phyloP scores from a whole-genome alignment of 345 rosid species.

The Noccaea caerulescens region DNA sequence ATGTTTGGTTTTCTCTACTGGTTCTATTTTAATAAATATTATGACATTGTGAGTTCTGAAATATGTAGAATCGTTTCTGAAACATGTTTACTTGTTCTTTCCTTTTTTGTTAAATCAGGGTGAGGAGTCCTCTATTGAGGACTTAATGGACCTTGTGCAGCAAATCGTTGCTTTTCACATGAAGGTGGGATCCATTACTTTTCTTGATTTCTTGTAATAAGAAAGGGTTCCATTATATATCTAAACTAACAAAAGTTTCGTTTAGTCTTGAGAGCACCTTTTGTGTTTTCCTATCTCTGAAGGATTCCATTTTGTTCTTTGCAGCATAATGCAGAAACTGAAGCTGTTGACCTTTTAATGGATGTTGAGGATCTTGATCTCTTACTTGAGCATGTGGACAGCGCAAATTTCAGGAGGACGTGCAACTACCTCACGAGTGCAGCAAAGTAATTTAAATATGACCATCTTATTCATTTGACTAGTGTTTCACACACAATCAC shows the following conservation, averaged over 20 bases:
- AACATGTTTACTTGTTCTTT: slow-evolving; percentile 13
- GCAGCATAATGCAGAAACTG: slow-evolving; percentile 99
- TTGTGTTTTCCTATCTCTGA: slow-evolving; percentile 13
- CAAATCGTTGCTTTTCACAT: slow-evolving; percentile 95
- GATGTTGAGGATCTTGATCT: slow-evolving; percentile 98
- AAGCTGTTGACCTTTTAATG: slow-evolving; percentile 96
- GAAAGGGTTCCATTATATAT: slow-evolving; percentile 22
- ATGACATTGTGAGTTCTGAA: slow-evolving; percentile 15
- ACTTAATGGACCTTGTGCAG: slow-evolving; percentile 80
- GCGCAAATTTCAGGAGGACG: slow-evolving; percentile 84
- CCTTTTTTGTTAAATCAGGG: slow-evolving; percentile 47
- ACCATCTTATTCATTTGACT: slow-evolving; percentile 11
- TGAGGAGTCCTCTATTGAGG: slow-evolving; percentile 66
- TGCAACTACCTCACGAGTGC: slow-evolving; percentile 90
- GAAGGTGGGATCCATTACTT: slow-evolving; percentile 58
- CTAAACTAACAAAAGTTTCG: background rate
- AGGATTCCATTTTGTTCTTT: slow-evolving; percentile 32
- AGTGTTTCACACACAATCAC: slow-evolving; percentile 4
- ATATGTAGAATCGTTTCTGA: slow-evolving; percentile 1
- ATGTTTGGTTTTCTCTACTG: slow-evolving; percentile 21
- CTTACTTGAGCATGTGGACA: slow-evolving; percentile 76
- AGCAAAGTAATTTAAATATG: slow-evolving; percentile 59
- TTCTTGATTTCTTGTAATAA: slow-evolving; percentile 15
- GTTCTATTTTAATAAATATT: background rate
- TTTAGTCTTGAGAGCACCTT: slow-evolving; percentile 25